Conservation (phyloP, 805 yeast genomes). For the Ogataea sp. region DNA sequence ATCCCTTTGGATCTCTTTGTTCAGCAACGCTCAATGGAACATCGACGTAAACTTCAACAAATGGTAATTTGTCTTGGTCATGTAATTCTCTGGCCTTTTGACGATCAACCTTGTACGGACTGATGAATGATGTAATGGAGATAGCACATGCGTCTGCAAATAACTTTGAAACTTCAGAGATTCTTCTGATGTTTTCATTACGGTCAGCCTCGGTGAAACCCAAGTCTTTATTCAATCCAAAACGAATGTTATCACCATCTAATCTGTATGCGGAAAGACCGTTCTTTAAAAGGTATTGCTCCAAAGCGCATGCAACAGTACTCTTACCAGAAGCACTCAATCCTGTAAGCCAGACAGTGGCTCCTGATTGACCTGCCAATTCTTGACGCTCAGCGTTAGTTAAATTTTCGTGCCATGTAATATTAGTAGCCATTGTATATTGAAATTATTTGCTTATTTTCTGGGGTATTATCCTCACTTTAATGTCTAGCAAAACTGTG, state of each 20-base stretch:
- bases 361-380: constrained; percentile 74
- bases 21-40: constrained; percentile 94
- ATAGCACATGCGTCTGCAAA: constrained; percentile 90
- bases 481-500: too few species aligned
- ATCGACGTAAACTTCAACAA: constrained; percentile 86
- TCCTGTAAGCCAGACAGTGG: constrained; percentile 93
- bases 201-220: constrained; percentile 90
- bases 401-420: constrained; percentile 92
- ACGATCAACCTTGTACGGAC: constrained; percentile 85
- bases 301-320: constrained; percentile 92
- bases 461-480: too few species aligned
- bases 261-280: constrained; percentile 75
- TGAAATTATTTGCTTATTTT: too few species aligned
- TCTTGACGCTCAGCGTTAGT: constrained; percentile 72
- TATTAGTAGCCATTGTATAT: constrained; percentile 76
- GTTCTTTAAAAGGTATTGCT: constrained; percentile 65
- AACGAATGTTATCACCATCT: constrained; percentile 92
- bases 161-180: constrained; percentile 87
- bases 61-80: constrained; percentile 64
- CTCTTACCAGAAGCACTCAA: constrained; percentile 90
- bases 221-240: constrained; percentile 90
- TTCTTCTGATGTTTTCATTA: constrained; percentile 91
- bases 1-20: constrained; percentile 94
- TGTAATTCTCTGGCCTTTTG: constrained; percentile 81
- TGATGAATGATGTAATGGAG: constrained; percentile 85